Evolutionary conservation across 768 basidiomycete genomes (phyloP), one percentile per base, ranked within the genome.

Genomic region (Termitomyces sp.): DNA sequence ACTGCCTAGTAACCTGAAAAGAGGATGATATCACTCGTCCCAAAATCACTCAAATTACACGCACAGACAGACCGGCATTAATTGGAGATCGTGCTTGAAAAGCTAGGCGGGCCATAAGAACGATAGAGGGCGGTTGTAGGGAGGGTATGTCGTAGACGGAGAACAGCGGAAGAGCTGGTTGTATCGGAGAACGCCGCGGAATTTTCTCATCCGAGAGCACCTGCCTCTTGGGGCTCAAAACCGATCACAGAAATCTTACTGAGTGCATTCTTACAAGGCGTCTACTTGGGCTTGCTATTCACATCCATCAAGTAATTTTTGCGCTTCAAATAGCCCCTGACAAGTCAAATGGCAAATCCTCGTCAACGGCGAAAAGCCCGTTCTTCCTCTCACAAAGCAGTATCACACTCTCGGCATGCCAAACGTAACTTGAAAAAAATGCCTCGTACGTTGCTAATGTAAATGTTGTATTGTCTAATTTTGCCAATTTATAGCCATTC

Each of bases 361-460:
- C 86, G 96, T 59, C 96, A 98, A 75, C 84, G 95, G 63, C 84
- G 87, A 67, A 98, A 98, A 77, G 73, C 83, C 25, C 86, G 89
- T 47, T 95, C 94, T 31, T 85, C 86, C 17, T 79, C 85, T n/a
- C 82, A 93, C 72, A 86, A 79, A 65, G 76, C 88, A 25, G 83
- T 92, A 56, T 86, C 86, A 40, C 91, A 91, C 63, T 88, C 92
- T 12, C 82, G 79, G 52, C 82, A 87, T 68, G 87, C 91, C 55
- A 87, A 92, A 70, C 86, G 83, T 63, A 86, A 88, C 64, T 74
- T 88, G 60, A 89, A 88, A 74, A 94, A 94, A 76, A 88, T 83
- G 66, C 89, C 88, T 66, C 80, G 91, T 91, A 72, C 40, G 60
- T 47, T 54, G 36, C 53, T 37, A 2, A 29, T 12, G 6, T n/a